These are phyloP conservation scores for Lyophyllum shimeji DNA, from an alignment of 768 basidiomycete genomes.

Conservation along the genomic window DNA sequence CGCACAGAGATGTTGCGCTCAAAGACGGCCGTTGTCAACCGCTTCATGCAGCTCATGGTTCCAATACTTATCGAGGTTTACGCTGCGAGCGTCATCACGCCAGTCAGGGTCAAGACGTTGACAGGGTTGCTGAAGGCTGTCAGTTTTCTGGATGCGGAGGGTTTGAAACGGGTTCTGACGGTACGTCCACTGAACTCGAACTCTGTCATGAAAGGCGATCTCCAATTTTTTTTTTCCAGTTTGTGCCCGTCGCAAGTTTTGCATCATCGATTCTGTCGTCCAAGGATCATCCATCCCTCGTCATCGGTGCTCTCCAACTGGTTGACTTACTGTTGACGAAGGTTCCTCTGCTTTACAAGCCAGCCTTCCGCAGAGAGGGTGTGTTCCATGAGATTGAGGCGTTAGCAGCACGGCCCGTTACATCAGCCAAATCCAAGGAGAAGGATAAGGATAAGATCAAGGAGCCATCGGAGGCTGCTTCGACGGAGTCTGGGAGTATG, in stretches of 20 bases:
- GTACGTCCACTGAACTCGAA: conserved; percentile 43
- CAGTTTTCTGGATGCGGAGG: conserved; percentile 79
- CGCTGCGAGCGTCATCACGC: conserved; percentile 90
- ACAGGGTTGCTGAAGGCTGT: conserved; percentile 89
- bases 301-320: conserved; percentile 88
- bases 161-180: conserved; percentile 72
- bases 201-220: conserved; percentile 1
- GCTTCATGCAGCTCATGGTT: conserved; percentile 86
- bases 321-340: conserved; percentile 89
- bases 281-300: conserved; percentile 83
- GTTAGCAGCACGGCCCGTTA: conserved; percentile 64
- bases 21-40: conserved; percentile 71
- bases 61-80: conserved; percentile 98
- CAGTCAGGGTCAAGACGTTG: conserved; percentile 86
- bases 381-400: conserved; percentile 93
- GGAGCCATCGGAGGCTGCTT: conserved; percentile 32
- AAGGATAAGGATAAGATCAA: conserved; percentile 51
- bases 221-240: conserved; percentile 43
- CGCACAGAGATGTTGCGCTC: conserved; percentile 76
- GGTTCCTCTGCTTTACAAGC: conserved; percentile 80
- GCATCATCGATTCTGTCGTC: conserved; percentile 92
- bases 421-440: conserved; percentile 43
- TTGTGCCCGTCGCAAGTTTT: conserved; percentile 93
- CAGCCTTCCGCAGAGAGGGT: conserved; percentile 91
- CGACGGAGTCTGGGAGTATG: conserved; percentile 37